Base-by-base conservation (phyloP, 371 early-diverging fungal genomes). In the Rhizopus microsporus region DNA sequence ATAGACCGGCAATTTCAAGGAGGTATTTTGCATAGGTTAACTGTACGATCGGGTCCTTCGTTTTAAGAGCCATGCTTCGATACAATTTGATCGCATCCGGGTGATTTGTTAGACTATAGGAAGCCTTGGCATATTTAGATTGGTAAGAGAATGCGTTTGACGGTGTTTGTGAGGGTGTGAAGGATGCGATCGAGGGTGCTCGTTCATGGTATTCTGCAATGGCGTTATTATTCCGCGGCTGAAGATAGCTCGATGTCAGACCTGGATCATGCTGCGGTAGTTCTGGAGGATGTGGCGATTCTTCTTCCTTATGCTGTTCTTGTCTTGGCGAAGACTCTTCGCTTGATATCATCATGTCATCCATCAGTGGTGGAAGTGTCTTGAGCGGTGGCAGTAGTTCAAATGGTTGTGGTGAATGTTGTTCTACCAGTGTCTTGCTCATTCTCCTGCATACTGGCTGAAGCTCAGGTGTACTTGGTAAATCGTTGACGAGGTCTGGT, bases 1-100 rank as follows among this genome's bases (percentile, higher is more conserved):
- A 76, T 0, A 76, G 49, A 3, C 51, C 56, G 3, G 77, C 68
- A 42, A 85, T 78, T 57, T 88, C 85, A 9, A 92, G 68, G 15
- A 92, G 68, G 53, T 88, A 90, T 57, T 89, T 89, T 23, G 93
- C 95, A 75, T 93, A 95, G 34, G 87, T 88, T 4, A 95, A 75
- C 72, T 92, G 94, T 12, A 89, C 83, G 0, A 61, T 77, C 0
- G 90, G 92, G 65, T 95, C 95, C 29, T 82, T 80, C 49, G 85
- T 88, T 44, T 82, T 83, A 57, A 85, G 83, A 0, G 92, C 93
- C 56, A 88, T 85, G 23, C 81, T 82, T n/a, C 90, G 78, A 56
- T 90, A 90, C 45, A 81, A 70, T 59, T 84, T 80, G 47, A 88
- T 65, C 5, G 83, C 85, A 33, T 77, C 77, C 29, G 77, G 80